These are phyloP conservation scores for Grosmannia penicillata DNA, from an alignment of 2,329 filamentous ascomycete genomes.

Conservation along the genomic window DNA sequence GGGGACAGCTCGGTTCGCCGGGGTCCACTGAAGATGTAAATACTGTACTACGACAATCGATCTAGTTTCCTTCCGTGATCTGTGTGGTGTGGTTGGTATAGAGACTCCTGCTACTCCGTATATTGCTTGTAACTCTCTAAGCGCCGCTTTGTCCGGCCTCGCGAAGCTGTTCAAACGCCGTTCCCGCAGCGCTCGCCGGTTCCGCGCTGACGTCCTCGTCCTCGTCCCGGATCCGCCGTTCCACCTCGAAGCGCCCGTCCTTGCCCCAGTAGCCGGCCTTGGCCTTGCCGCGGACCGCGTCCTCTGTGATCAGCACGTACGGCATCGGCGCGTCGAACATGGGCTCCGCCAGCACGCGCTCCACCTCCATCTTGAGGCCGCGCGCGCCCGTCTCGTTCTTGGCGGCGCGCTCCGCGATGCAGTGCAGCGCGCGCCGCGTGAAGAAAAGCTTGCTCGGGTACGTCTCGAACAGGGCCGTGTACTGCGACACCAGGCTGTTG, in stretches of 20 bases:
- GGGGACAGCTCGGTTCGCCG: background rate
- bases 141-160: constrained; percentile 34
- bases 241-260: constrained; percentile 54
- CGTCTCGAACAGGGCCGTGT: constrained; percentile 70
- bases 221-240: constrained; percentile 52
- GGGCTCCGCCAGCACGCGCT: constrained; percentile 60
- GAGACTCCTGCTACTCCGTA: background rate
- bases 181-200: background rate
- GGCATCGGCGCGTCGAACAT: constrained; percentile 72
- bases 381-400: constrained; percentile 59
- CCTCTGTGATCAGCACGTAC: constrained; percentile 60
- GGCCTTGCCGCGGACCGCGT: constrained; percentile 47
- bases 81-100: background rate
- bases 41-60: constrained; percentile 15
- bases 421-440: constrained; percentile 65
- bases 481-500: constrained; percentile 79
- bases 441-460: constrained; percentile 71
- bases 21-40: constrained; percentile 14
- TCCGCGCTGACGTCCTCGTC: constrained; percentile 18
- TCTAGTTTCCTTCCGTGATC: constrained; percentile 6
- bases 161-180: constrained; percentile 25
- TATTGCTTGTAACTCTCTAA: constrained; percentile 12
- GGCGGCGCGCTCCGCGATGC: constrained; percentile 56
- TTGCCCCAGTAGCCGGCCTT: constrained; percentile 51
- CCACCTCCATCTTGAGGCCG: constrained; percentile 67